A percentile compares a stretch with the other conserved stretches of the same genome.
These are phyloP conservation scores for Berkeleyomyces rouxiae DNA, from an alignment of 2,329 filamentous ascomycete genomes.

Conservation along the genomic window DNA sequence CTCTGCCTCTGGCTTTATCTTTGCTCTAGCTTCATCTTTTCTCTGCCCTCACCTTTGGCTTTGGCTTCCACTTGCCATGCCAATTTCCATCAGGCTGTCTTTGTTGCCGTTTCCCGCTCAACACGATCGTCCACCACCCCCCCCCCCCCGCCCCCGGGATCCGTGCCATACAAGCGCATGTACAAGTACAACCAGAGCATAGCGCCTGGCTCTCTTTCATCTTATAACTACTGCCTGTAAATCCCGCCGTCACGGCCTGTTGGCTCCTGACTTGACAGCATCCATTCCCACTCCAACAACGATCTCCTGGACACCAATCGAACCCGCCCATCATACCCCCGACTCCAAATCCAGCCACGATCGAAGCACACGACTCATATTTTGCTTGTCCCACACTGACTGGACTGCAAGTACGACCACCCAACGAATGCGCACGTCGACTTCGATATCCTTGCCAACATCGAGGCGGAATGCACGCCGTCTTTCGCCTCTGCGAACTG, in stretches of 20 bases:
- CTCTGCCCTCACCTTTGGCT: too few species aligned
- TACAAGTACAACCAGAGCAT: neutral
- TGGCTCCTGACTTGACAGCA: neutral
- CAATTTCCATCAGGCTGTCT: neutral
- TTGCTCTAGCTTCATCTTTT: too few species aligned
- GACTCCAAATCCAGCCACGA: neutral
- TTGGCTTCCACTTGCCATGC: neutral
- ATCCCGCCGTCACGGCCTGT: neutral
- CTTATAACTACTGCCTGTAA: neutral
- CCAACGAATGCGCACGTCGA: neutral
- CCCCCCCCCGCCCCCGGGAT: too few species aligned
- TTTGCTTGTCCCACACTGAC: neutral
- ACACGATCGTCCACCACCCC: neutral
- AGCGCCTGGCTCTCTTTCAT: neutral
- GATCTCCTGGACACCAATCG: neutral
- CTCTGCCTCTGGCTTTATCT: too few species aligned
- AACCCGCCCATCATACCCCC: neutral
- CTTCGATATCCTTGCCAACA: neutral
- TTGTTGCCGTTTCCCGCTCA: neutral
- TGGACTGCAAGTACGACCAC: neutral
- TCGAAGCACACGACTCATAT: neutral
- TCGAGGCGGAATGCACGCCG: neutral
- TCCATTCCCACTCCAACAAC: neutral
- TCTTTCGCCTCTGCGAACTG: neutral
- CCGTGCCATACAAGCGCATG: neutral